A percentile compares a stretch with the other conserved stretches of the same genome.
phyloP scores from a whole-genome alignment of 192 early-diverging fungal genomes.

The Phycomyces nitens region DNA sequence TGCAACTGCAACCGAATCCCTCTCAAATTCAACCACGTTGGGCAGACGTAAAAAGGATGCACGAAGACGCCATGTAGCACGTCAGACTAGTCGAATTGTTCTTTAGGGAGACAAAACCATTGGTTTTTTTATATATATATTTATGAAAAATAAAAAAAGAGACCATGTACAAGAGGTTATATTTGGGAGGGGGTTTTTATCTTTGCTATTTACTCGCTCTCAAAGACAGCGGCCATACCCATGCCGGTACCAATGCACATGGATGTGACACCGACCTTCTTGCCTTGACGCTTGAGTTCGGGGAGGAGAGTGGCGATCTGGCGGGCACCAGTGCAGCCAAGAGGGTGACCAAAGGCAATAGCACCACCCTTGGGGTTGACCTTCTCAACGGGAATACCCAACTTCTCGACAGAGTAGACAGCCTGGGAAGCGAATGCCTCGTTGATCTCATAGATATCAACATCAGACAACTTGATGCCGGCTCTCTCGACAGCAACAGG shows the following conservation, averaged over 20 bases:
- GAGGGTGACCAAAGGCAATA: conserved; percentile 95
- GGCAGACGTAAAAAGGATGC: background rate
- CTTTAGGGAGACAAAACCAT: background rate
- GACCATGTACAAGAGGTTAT: background rate
- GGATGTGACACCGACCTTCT: conserved; percentile 81
- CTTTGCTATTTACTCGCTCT: conserved; percentile 52
- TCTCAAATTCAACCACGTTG: background rate
- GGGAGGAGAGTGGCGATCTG: conserved; percentile 94
- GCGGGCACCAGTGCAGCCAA: conserved; percentile 89
- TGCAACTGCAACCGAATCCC: background rate
- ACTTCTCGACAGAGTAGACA: conserved; percentile 86
- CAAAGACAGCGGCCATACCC: conserved; percentile 87
- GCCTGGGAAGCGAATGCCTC: conserved; percentile 99
- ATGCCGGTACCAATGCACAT: conserved; percentile 89
- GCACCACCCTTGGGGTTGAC: conserved; percentile 99
- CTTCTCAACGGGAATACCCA: conserved; percentile 82
- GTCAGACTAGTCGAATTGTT: too few relatives aligned
- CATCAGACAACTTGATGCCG: conserved; percentile 70
- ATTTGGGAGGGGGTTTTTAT: background rate
- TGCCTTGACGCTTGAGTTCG: conserved; percentile 83
- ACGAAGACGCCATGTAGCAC: background rate
- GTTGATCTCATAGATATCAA: conserved; percentile 92
- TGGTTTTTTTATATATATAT: background rate
- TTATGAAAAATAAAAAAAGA: background rate
- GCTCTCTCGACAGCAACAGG: conserved; percentile 81